A percentile compares a stretch with the other conserved stretches of the same genome.
These are phyloP conservation scores for Exophiala spinifera DNA, from an alignment of 2,329 filamentous ascomycete species.

Conservation along the genomic window DNA sequence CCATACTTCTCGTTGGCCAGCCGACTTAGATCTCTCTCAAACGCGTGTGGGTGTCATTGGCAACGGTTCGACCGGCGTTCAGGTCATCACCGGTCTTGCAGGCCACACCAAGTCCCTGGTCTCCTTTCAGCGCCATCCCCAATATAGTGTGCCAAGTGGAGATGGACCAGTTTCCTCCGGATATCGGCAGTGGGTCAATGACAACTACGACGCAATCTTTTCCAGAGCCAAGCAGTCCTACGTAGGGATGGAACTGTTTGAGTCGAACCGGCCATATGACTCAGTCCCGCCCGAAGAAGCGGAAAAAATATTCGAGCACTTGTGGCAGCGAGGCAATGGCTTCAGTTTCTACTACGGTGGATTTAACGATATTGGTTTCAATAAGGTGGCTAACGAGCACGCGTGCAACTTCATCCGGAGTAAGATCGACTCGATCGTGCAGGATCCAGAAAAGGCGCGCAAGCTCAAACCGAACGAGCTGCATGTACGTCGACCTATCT, in stretches of 20 bases:
- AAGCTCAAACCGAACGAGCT: slow-evolving; percentile 18
- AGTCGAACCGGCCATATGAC: slow-evolving; percentile 26
- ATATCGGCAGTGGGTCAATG: slow-evolving; percentile 30
- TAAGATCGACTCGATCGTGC: slow-evolving; percentile 51
- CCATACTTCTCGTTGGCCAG: slow-evolving; percentile 44
- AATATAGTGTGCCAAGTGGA: slow-evolving; percentile 12
- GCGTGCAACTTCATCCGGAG: slow-evolving; percentile 56
- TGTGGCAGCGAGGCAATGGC: slow-evolving; percentile 35
- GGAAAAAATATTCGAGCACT: slow-evolving; percentile 31
- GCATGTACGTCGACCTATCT: slow-evolving; percentile 22
- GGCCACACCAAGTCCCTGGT: slow-evolving; percentile 32
- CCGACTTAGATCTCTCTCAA: slow-evolving; percentile 8
- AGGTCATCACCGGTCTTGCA: slow-evolving; percentile 31
- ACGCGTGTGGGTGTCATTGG: slow-evolving; percentile 42
- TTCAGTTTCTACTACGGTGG: slow-evolving; percentile 39
- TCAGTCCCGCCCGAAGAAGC: slow-evolving; percentile 8
- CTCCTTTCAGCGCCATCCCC: slow-evolving; percentile 38
- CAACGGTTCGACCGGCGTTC: slow-evolving; percentile 43
- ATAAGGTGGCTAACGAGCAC: slow-evolving; percentile 49
- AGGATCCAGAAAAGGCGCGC: slow-evolving; percentile 44
- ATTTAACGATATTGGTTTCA: slow-evolving; percentile 38
- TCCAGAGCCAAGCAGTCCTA: slow-evolving; percentile 30
- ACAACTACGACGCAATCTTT: slow-evolving; percentile 35
- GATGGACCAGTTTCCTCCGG: slow-evolving; percentile 5
- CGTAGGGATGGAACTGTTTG: slow-evolving; percentile 21